Base-by-base conservation (phyloP, 345 rosid genomes). In the Moricandia arvensis region DNA sequence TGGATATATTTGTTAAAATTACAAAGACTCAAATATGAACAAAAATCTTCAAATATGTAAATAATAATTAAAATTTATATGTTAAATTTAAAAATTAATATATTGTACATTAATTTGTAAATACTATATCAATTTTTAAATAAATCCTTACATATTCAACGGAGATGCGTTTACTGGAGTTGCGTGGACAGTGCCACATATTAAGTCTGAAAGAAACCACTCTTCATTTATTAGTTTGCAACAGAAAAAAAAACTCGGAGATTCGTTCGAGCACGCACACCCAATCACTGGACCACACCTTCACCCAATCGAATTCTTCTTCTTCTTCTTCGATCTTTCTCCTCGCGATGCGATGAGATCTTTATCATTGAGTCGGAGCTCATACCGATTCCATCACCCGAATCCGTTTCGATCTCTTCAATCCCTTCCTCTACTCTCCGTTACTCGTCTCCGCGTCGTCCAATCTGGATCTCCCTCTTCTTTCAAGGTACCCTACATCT, bases 271-370 rank as follows among this genome's bases (percentile, higher is more conserved):
- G 37, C 6, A 4, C 9, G 45, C 1, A 7, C 18, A 62, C 66
- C n/a, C 47, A 2, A 34, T 61, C 27, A 34, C 66, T 17, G 45
- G 13, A 62, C 67, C 66, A 62, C 8, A 35, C 8, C 29, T 61
- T 61, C 2, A n/a, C n/a, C n/a, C n/a, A n/a, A n/a, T n/a, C n/a
- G n/a, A n/a, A n/a, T n/a, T n/a, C n/a, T n/a, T n/a, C n/a, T n/a
- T n/a, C n/a, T 7, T 37, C 9, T 37, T 16, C 17, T 37, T 37
- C 2, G n/a, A 1, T 4, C 18, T 6, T 37, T 10, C 9, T 12
- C 30, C 35, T 53, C 79, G 59, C 43, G 70, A 62, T 79, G 79
- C 73, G 31, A 75, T 75, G 79, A 69, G 63, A 75, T 58, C 64
- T 27, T 37, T 34, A 27, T 17, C 15, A 31, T 16, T 73, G n/a